Evolutionary conservation across 768 basidiomycete species (phyloP), one percentile per base, ranked within the genome.

Genomic region (Neoboletus magnificus): DNA sequence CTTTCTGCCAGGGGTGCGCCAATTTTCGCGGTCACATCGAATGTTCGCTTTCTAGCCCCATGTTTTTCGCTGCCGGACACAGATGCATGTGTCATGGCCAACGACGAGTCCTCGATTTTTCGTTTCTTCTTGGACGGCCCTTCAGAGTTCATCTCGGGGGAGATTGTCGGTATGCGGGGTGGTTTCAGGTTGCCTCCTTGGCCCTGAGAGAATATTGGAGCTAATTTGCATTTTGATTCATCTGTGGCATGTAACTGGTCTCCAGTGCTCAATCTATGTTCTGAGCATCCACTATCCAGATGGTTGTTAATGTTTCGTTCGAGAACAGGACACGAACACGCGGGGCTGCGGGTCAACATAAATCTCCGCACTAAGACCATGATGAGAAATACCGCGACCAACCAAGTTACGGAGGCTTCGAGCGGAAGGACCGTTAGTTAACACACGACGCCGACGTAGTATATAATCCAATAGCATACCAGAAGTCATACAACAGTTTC

Each of bases 1-100:
- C 79, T 77, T 65, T 93, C 91, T 1, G 92, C 87, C 1, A 93
- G 71, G 0, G 88, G 88, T 3, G 77, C 72, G 15, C 77, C 76
- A 20, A 65, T 55, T 32, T 73, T 61, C 2, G 72, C 36, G 35
- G 68, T 58, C 12, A 50, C 20, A 36, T 55, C 52, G 32, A 50
- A 48, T 18, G 69, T 55, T 6, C 57, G 59, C 25, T 63, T 65
- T 55, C 65, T 66, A 22, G 47, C n/a, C n/a, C n/a, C 33, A 23
- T 61, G 64, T 54, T 70, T 74, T 37, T 55, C 49, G 1, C 23
- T 29, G 20, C 53, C 25, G 1, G 61, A 50, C 36, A 57, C 55
- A 45, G 29, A 37, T 37, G n/a, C n/a, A n/a, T 49, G 64, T 25
- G 50, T 52, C 39, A 33, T 13, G 16, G 29, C 32, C 18, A 46